These are phyloP conservation scores for Lentinula guzmanii DNA, from an alignment of 768 basidiomycete species.

Conservation along the genomic window DNA sequence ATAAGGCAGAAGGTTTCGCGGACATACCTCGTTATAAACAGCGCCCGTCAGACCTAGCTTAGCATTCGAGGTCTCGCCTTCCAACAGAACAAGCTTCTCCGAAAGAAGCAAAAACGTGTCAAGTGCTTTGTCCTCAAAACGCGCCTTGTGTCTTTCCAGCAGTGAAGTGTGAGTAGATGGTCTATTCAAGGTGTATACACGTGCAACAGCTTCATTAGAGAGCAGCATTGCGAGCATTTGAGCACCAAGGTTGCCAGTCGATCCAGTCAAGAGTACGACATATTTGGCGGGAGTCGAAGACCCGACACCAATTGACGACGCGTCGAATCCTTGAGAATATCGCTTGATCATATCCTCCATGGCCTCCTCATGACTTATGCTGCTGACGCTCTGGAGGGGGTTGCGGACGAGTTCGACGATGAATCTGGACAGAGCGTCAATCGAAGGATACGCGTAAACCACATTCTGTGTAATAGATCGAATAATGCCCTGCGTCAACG, in stretches of 20 bases:
- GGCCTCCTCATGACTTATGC: slow-evolving; percentile 6
- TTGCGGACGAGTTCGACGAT: slow-evolving; percentile 9
- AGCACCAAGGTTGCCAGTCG: slow-evolving; percentile 33
- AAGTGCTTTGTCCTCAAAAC: slow-evolving; percentile 14
- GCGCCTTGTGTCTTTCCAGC: slow-evolving; percentile 12
- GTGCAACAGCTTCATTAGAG: slow-evolving; percentile 12
- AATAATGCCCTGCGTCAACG: slow-evolving; percentile 1
- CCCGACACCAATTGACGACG: too few relatives aligned
- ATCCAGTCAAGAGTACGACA: slow-evolving; percentile 33
- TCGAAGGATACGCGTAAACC: slow-evolving; percentile 21
- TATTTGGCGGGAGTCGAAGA: neutral
- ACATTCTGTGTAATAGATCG: slow-evolving; percentile 13
- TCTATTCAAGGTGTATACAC: neutral
- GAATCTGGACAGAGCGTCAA: slow-evolving; percentile 16
- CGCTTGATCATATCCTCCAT: slow-evolving; percentile 35
- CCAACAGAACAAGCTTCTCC: neutral
- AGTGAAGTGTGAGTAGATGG: slow-evolving; percentile 9
- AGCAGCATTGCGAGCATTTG: slow-evolving; percentile 25
- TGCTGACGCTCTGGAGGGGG: neutral
- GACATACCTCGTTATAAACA: neutral
- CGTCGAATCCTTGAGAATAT: neutral
- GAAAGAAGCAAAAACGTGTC: neutral
- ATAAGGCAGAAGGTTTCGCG: too few relatives aligned
- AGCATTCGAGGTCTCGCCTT: neutral
- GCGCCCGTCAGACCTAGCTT: neutral